These are phyloP conservation scores for Lojkania enalia DNA, from an alignment of 2,329 filamentous ascomycete genomes.

Conservation along the genomic window DNA sequence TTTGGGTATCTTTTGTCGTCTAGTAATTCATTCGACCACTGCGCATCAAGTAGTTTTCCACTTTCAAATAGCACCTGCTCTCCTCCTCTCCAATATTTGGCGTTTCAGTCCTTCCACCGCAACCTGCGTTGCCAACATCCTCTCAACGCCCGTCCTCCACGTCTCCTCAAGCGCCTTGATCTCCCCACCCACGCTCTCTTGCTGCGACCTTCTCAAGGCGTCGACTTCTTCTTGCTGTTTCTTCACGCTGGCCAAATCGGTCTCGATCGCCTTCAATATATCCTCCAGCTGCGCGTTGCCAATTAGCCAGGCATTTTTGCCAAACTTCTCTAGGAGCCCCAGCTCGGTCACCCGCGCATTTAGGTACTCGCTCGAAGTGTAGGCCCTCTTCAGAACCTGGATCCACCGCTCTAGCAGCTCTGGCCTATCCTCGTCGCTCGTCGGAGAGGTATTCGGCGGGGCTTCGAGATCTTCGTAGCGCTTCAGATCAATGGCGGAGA, in stretches of 20 bases:
- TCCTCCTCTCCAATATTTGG: slow-evolving; percentile 41
- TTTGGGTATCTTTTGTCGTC: slow-evolving; percentile 4
- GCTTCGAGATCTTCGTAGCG: slow-evolving; percentile 81
- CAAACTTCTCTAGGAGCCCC: slow-evolving; percentile 74
- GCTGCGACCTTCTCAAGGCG: slow-evolving; percentile 66
- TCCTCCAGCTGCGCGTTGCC: slow-evolving; percentile 80
- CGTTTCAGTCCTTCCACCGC: slow-evolving; percentile 70
- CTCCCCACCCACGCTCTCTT: slow-evolving; percentile 74
- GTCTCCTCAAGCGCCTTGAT: slow-evolving; percentile 72
- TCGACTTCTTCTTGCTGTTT: slow-evolving; percentile 75
- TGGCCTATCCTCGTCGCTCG: slow-evolving; percentile 43
- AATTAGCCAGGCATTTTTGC: slow-evolving; percentile 90
- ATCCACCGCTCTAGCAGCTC: slow-evolving; percentile 53
- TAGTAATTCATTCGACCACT: not conserved
- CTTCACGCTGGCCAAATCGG: slow-evolving; percentile 70
- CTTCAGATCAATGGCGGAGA: slow-evolving; percentile 69
- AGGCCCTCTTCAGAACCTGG: slow-evolving; percentile 57
- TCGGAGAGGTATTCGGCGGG: slow-evolving; percentile 47
- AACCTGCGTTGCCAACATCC: slow-evolving; percentile 82
- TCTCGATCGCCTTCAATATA: slow-evolving; percentile 69
- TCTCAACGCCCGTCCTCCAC: slow-evolving; percentile 78
- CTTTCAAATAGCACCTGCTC: slow-evolving; percentile 37
- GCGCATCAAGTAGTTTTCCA: not conserved
- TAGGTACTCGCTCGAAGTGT: slow-evolving; percentile 60
- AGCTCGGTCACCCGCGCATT: slow-evolving; percentile 63